Percentiles rank a stretch among this genome's conserved stretches.
phyloP scores from a whole-genome alignment of 2,329 filamentous ascomycete genomes.

The Fusarium illudens region DNA sequence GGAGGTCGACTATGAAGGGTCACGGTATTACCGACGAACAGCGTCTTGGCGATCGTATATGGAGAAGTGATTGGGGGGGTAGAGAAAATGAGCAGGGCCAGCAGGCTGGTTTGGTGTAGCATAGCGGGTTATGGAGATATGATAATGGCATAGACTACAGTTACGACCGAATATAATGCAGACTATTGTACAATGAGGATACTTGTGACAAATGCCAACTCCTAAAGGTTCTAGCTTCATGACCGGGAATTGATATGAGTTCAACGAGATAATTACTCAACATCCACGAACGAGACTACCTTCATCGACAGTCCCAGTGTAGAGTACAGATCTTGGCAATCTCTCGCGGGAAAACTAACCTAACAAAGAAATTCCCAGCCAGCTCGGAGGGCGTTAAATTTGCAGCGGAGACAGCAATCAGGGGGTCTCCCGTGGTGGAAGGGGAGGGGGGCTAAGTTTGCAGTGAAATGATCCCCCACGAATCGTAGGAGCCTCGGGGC shows the following conservation, averaged over 20 bases:
- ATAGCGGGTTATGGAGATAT: background rate
- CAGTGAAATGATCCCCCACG: too few species aligned
- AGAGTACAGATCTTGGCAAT: too few species aligned
- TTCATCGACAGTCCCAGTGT: too few species aligned
- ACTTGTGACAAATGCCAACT: background rate
- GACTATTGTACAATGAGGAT: background rate
- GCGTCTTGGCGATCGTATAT: background rate
- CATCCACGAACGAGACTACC: too few species aligned
- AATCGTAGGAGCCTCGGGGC: too few species aligned
- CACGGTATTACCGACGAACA: background rate
- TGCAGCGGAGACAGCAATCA: background rate
- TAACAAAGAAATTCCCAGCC: too few species aligned
- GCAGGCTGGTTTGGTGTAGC: background rate
- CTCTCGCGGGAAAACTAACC: too few species aligned
- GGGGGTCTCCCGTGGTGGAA: background rate
- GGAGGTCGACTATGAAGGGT: background rate
- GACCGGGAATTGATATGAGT: too few species aligned
- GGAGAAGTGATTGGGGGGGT: background rate
- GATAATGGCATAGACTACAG: background rate
- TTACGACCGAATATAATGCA: background rate
- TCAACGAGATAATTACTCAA: too few species aligned
- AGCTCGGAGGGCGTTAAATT: background rate
- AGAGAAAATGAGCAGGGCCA: background rate
- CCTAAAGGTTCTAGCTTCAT: too few species aligned
- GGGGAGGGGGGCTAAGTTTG: too few species aligned